phyloP scores from a whole-genome alignment of 2,329 filamentous ascomycete species.

The Dactylonectria macrodidyma region DNA sequence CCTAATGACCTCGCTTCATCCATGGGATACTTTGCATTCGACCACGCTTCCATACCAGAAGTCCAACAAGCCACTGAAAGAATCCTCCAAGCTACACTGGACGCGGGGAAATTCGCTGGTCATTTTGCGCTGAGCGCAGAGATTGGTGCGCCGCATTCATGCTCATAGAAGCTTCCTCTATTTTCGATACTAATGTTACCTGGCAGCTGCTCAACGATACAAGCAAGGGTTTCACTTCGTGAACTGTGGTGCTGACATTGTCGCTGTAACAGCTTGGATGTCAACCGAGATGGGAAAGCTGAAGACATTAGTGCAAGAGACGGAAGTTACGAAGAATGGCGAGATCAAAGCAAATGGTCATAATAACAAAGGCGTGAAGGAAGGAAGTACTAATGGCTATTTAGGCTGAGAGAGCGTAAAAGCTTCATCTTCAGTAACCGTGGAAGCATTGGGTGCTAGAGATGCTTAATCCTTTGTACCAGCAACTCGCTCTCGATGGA shows the following conservation, averaged over 20 bases:
- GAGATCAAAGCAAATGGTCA: background rate
- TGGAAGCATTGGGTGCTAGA: too few species aligned
- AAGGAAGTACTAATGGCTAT: background rate
- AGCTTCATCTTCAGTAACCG: too few species aligned
- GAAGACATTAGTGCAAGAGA: background rate
- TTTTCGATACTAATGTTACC: background rate
- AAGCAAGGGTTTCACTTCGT: slow-evolving; percentile 54
- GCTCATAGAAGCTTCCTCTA: too few species aligned
- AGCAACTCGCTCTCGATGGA: too few species aligned
- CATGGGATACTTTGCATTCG: slow-evolving; percentile 51
- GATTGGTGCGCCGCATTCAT: background rate
- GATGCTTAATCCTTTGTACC: too few species aligned
- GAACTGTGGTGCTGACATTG: slow-evolving; percentile 55
- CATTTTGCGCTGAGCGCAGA: slow-evolving; percentile 53
- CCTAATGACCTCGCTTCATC: slow-evolving; percentile 34
- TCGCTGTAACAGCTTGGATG: slow-evolving; percentile 56
- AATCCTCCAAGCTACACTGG: slow-evolving; percentile 47
- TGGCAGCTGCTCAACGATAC: slow-evolving; percentile 40
- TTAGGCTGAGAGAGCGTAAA: too few species aligned
- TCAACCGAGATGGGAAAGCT: slow-evolving; percentile 48
- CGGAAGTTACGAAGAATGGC: background rate
- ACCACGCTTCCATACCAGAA: slow-evolving; percentile 49
- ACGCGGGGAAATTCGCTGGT: slow-evolving; percentile 53
- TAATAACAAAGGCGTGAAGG: background rate
- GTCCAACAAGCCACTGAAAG: slow-evolving; percentile 48